Evolutionary conservation across 1,284 basidiomycete species (phyloP).

Genomic region (Amanita bisporigera): DNA sequence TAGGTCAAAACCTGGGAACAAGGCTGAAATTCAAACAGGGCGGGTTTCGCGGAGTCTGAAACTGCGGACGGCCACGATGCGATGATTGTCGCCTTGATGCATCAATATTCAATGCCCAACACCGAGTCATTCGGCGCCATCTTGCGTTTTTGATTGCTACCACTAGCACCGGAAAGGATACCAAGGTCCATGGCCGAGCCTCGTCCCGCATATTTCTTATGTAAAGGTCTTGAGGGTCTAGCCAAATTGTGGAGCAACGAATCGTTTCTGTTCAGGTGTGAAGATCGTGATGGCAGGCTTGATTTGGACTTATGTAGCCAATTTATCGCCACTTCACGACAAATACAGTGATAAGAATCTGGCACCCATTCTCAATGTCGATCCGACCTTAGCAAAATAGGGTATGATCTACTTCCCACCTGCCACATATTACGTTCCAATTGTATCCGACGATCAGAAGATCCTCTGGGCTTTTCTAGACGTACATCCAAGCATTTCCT

Average conservation of each 20-base stretch:
- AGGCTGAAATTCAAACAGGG: background rate
- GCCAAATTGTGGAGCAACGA: background rate
- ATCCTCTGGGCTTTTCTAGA: background rate
- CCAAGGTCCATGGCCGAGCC: too few relatives aligned
- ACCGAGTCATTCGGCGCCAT: background rate
- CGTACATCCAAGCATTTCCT: background rate
- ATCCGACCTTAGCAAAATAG: slow-evolving; percentile 1
- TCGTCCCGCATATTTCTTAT: background rate
- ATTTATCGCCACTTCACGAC: background rate
- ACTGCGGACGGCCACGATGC: background rate
- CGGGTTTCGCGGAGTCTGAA: background rate
- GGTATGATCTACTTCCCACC: background rate
- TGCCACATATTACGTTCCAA: background rate
- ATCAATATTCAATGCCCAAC: background rate
- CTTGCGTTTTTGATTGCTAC: background rate
- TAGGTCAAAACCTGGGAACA: background rate
- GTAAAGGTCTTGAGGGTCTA: background rate
- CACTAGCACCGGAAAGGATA: background rate
- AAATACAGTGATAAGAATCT: background rate
- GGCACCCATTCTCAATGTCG: background rate
- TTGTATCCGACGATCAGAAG: background rate
- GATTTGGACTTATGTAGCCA: background rate
- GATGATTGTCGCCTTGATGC: background rate
- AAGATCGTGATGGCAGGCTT: background rate
- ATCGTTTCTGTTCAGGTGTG: background rate